Percentiles rank a stretch among this genome's conserved stretches.
Evolutionary conservation across 352 stramenopile species (phyloP).

Genomic region (Phytophthora tentaculata): DNA sequence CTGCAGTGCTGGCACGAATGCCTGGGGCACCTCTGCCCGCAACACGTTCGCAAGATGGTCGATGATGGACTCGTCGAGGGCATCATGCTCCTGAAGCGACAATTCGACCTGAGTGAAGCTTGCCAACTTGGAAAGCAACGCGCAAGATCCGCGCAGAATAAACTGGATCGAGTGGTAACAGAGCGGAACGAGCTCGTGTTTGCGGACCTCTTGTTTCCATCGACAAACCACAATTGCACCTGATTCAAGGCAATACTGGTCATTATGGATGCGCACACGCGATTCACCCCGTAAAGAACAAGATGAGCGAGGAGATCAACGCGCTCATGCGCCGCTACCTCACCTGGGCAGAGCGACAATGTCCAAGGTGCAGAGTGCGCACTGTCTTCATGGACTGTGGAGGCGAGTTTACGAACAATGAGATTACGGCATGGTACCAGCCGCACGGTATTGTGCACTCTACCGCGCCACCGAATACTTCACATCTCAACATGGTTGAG

Average conservation of each 20-base stretch:
- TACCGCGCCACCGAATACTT: not conserved
- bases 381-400: not conserved
- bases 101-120: not conserved
- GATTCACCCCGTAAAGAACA: not conserved
- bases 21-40: not conserved
- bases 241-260: not conserved
- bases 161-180: not conserved
- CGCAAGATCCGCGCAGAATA: not conserved
- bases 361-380: not conserved
- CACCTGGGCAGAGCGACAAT: not conserved
- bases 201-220: not conserved
- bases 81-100: not conserved
- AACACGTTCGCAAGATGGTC: not conserved
- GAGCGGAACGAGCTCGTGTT: not conserved
- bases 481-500: not conserved
- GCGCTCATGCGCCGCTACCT: not conserved
- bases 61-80: not conserved
- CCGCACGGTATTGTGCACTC: not conserved
- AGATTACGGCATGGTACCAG: not conserved
- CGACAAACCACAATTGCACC: not conserved
- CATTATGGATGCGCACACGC: not conserved
- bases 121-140: not conserved
- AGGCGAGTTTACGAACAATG: not conserved
- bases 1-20: not conserved
- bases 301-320: not conserved